Conservation (phyloP, 1,284 basidiomycete genomes). For the Marasmius tenuissimus region DNA sequence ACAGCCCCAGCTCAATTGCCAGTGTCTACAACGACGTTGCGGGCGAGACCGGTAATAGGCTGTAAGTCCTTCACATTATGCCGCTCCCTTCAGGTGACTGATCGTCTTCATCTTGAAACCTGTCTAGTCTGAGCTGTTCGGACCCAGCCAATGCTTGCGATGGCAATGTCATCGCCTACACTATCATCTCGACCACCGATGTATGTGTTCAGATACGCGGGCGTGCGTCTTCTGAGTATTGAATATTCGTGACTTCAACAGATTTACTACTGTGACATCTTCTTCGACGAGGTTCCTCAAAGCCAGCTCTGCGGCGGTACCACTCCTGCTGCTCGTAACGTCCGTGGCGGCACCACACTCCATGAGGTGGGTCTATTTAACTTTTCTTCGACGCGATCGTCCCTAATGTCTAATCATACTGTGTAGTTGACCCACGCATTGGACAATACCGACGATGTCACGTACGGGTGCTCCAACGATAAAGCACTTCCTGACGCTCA, state of each 20-base stretch:
- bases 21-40: slow-evolving; percentile 15
- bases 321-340: slow-evolving; percentile 16
- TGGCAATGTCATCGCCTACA: slow-evolving; percentile 20
- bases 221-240: not conserved
- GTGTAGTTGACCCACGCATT: slow-evolving; percentile 24
- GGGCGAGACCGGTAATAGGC: slow-evolving; percentile 15
- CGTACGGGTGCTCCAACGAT: slow-evolving; percentile 26
- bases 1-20: slow-evolving; percentile 9
- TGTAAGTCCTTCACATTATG: slow-evolving; percentile 5
- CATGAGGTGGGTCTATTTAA: slow-evolving; percentile 13
- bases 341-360: slow-evolving; percentile 21
- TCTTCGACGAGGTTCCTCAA: slow-evolving; percentile 18
- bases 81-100: not conserved
- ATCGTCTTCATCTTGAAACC: not conserved
- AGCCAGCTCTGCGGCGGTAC: slow-evolving; percentile 17
- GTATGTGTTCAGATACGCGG: slow-evolving; percentile 5
- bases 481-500: slow-evolving; percentile 18
- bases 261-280: slow-evolving; percentile 23
- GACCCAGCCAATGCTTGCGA: slow-evolving; percentile 15
- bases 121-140: slow-evolving; percentile 18
- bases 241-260: not conserved
- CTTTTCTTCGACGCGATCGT: not conserved
- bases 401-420: not conserved
- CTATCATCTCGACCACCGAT: slow-evolving; percentile 18
- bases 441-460: slow-evolving; percentile 22